Evolutionary conservation across 192 early-diverging fungal genomes (phyloP).

Genomic region (Obelidium mucronatum): DNA sequence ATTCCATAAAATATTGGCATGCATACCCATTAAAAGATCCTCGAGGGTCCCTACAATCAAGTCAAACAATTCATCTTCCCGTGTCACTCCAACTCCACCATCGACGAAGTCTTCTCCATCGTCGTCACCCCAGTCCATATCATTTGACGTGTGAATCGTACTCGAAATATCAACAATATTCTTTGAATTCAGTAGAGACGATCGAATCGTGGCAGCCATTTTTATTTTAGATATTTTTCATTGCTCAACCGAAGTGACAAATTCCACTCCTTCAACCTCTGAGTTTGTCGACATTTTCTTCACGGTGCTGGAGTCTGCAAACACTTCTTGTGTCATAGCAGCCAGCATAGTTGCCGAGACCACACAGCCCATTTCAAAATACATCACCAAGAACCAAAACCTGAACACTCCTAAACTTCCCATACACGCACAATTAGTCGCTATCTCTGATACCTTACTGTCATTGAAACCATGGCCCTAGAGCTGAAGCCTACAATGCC

Average conservation of each 20-base stretch:
- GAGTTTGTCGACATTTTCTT: conserved; percentile 67
- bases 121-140: conserved; percentile 20
- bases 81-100: conserved; percentile 16
- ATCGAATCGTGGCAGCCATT: conserved; percentile 30
- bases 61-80: conserved; percentile 54
- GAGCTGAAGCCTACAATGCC: neutral
- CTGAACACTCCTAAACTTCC: too few species aligned
- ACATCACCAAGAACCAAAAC: too few species aligned
- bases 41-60: conserved; percentile 56
- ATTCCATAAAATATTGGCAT: conserved; percentile 48
- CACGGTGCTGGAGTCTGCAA: too few species aligned
- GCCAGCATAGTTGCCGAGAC: too few species aligned
- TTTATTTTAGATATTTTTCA: neutral
- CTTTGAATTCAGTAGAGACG: neutral
- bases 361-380: too few species aligned
- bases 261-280: conserved; percentile 49
- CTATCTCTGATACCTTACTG: too few species aligned
- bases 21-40: conserved; percentile 58
- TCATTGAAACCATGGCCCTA: too few species aligned
- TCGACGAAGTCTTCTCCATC: neutral
- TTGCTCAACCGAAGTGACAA: neutral
- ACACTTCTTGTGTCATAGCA: too few species aligned
- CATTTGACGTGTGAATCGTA: neutral
- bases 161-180: conserved; percentile 19
- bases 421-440: too few species aligned